These are phyloP conservation scores for Linum usitatissimum DNA, from an alignment of 345 rosid genomes.

Conservation along the genomic window DNA sequence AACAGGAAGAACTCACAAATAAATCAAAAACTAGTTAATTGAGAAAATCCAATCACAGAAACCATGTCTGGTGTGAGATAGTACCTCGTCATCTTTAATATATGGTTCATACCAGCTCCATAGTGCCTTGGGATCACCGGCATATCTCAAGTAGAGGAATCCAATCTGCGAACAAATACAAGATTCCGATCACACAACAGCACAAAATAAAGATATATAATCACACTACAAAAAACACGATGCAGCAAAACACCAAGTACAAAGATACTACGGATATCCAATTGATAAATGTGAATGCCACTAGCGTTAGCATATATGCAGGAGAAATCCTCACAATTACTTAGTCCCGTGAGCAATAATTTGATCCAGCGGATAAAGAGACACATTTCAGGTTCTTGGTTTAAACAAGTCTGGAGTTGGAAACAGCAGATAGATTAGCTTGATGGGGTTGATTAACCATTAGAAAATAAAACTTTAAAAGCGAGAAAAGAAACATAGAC, in stretches of 20 bases:
- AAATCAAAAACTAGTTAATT: neutral
- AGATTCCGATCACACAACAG: slow-evolving; percentile 6
- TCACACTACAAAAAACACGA: neutral
- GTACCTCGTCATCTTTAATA: slow-evolving; percentile 87
- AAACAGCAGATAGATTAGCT: slow-evolving; percentile 11
- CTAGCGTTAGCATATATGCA: neutral
- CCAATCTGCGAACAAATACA: slow-evolving; percentile 59
- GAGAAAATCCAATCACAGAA: neutral
- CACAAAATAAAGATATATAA: neutral
- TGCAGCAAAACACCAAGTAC: neutral
- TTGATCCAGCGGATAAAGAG: neutral
- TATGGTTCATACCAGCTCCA: slow-evolving; percentile 96
- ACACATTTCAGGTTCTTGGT: neutral
- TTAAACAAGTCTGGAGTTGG: neutral
- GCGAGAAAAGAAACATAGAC: neutral
- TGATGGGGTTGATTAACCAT: neutral
- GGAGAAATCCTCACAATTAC: neutral
- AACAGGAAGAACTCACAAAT: slow-evolving; percentile 2
- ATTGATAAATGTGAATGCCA: slow-evolving; percentile 4
- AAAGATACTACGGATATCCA: neutral
- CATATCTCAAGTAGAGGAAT: slow-evolving; percentile 87
- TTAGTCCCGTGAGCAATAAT: neutral
- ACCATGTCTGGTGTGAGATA: neutral
- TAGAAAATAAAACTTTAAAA: neutral
- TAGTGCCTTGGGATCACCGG: slow-evolving; percentile 82